phyloP scores from a whole-genome alignment of 345 rosid species.

The Limnanthes douglasii region DNA sequence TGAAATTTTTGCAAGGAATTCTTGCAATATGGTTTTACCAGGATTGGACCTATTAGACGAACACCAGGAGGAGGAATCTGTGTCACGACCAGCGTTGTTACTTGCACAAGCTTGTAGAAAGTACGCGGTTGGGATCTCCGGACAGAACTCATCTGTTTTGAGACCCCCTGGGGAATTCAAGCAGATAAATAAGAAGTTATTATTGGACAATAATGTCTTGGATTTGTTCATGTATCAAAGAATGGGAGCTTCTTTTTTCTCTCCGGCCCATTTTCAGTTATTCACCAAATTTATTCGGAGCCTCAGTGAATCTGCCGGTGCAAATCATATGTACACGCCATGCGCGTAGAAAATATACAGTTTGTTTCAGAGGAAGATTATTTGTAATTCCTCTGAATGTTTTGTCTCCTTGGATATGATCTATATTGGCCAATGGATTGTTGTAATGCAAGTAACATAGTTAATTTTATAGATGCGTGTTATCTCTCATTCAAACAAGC shows the following conservation, averaged over 20 bases:
- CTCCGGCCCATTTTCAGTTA: conserved; percentile 53
- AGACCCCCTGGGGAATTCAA: conserved; percentile 22
- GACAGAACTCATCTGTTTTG: conserved; percentile 30
- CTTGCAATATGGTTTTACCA: conserved; percentile 44
- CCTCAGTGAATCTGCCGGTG: conserved; percentile 23
- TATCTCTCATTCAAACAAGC: too few relatives aligned
- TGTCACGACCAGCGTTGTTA: conserved; percentile 31
- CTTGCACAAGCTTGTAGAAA: conserved; percentile 35
- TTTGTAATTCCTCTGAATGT: too few relatives aligned
- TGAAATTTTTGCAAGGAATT: conserved; percentile 35
- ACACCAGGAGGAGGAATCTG: conserved; percentile 16
- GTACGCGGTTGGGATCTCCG: conserved; percentile 30
- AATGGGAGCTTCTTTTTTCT: conserved; percentile 69
- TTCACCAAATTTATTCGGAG: conserved; percentile 36
- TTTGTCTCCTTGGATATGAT: too few relatives aligned
- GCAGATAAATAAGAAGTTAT: conserved; percentile 29
- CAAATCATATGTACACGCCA: too few relatives aligned
- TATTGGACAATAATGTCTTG: conserved; percentile 9
- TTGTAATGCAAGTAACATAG: too few relatives aligned
- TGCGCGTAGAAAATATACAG: too few relatives aligned
- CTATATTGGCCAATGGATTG: too few relatives aligned
- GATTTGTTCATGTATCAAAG: conserved; percentile 43
- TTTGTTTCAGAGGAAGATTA: too few relatives aligned
- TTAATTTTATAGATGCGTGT: too few relatives aligned
- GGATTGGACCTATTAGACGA: conserved; percentile 51